Base-by-base conservation (phyloP, 2,329 filamentous ascomycete species). In the Zopfia rhizophila region DNA sequence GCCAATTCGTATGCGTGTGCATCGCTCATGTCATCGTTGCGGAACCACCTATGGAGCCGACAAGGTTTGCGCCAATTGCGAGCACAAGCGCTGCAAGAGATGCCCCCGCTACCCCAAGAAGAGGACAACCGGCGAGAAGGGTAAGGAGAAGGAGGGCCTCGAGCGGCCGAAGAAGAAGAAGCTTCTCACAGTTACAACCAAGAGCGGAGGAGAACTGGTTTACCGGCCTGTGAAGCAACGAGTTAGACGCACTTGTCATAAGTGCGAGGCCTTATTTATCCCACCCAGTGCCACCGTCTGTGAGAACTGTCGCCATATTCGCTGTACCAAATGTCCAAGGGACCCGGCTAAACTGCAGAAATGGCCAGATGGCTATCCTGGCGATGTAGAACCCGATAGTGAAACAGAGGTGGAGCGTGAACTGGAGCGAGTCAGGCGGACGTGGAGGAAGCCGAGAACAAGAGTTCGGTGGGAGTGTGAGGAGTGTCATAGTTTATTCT, bases 21-120 rank as follows among this genome's bases (percentile, higher is more conserved):
- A 89, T 68, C 84, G 87, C 57, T 86, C 82, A 53, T 97, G 92
- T 72, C 92, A 96, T 73, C 81, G 83, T 57, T 97, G 92, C 76
- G 82, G 86, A 47, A 83, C 87, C 11, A 82, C 82, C 17, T 96
- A 93, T 68, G 86, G 88, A 44, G 72, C 82, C 14, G 83, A 87
- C 61, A 91, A 87, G 73, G 79, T 87, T 48, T 96, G 92, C 72
- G 72, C 80, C 55, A 83, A 83, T 56, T 97, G 92, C 75, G 81
- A 88, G 58, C 92, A 97, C 73, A 78, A 78, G 33, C 84, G 90
- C 56, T 97, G 92, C 82, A 88, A 84, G 65, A 85, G 88, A 63
- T 97, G 92, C 69, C 83, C 85, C 19, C 85, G 90, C 43, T 84
- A 88, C 61, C 91, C 91, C 23, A 77, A 82, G 40, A 85, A 86